Conservation (phyloP, 2,329 filamentous ascomycete genomes). For the Pezicula carpinea region DNA sequence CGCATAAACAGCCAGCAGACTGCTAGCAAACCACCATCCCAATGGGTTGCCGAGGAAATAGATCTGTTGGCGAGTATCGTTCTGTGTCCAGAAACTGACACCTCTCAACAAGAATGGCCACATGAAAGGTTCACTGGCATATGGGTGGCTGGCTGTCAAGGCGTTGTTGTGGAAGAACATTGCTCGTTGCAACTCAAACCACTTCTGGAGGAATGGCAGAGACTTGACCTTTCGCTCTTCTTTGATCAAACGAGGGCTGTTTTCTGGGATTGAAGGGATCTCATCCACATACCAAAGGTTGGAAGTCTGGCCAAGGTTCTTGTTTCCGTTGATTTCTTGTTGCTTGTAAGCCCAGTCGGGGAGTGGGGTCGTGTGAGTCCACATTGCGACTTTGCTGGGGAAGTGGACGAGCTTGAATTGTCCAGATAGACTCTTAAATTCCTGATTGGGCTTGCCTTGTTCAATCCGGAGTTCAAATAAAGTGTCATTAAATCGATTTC, state of each 20-base stretch:
- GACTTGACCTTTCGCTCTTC: constrained; percentile 74
- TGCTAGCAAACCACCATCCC: constrained; percentile 95
- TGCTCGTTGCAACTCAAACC: constrained; percentile 90
- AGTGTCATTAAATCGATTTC: constrained; percentile 77
- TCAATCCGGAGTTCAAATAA: constrained; percentile 92
- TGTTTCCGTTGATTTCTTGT: constrained; percentile 99
- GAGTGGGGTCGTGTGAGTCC: constrained; percentile 93
- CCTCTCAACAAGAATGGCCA: constrained; percentile 97
- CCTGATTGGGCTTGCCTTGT: constrained; percentile 71
- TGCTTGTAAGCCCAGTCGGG: constrained; percentile 97
- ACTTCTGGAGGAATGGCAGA: constrained; percentile 87
- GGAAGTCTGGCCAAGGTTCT: constrained; percentile 82
- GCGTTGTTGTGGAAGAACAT: constrained; percentile 99
- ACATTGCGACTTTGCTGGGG: constrained; percentile 97
- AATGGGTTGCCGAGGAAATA: constrained; percentile 97
- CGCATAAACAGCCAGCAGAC: constrained; percentile 85
- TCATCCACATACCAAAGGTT: constrained; percentile 96
- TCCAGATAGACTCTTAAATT: constrained; percentile 85
- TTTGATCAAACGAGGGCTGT: constrained; percentile 67
- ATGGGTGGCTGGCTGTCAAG: constrained; percentile 93
- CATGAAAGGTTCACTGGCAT: constrained; percentile 89
- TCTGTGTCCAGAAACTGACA: constrained; percentile 99
- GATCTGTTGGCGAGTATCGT: constrained; percentile 91
- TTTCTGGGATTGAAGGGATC: constrained; percentile 71
- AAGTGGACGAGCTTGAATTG: constrained; percentile 96